Evolutionary conservation across 495 filamentous ascomycete genomes (phyloP).

Genomic region (Penicillium robsamsonii): DNA sequence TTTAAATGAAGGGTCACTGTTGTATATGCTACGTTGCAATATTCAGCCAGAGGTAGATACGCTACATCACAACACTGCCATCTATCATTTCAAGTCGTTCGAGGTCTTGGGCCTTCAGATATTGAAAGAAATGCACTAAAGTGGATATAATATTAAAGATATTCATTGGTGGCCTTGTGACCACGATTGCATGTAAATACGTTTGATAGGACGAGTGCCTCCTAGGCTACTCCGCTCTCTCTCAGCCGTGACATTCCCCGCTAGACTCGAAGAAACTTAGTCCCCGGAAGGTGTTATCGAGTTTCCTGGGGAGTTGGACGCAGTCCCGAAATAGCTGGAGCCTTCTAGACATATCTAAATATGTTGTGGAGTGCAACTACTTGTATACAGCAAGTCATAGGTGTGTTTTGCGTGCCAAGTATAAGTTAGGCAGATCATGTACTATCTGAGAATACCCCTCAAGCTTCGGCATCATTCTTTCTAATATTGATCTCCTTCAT

Average conservation of each 20-base stretch:
- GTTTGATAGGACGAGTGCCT: conserved; percentile 3
- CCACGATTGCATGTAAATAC: neutral
- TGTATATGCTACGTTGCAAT: neutral
- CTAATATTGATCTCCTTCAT: neutral
- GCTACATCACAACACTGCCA: neutral
- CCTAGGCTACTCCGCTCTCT: conserved; percentile 2
- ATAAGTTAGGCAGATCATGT: neutral
- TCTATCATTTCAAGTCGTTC: too few relatives aligned
- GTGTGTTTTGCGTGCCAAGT: neutral
- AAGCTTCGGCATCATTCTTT: neutral
- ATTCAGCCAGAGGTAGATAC: neutral
- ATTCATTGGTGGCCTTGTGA: neutral
- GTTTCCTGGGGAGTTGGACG: neutral
- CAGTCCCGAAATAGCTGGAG: neutral
- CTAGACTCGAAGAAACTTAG: conserved; percentile 2
- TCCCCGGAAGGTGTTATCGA: neutral
- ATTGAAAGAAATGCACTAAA: neutral
- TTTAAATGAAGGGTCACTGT: neutral
- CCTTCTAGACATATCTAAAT: neutral
- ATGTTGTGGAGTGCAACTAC: neutral
- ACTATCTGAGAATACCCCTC: neutral
- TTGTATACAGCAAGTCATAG: neutral
- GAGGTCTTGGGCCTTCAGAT: neutral
- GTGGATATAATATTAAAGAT: neutral
- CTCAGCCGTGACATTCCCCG: neutral